Conservation (phyloP, 1,284 basidiomycete genomes). For the Sphaerobolus stellatus region DNA sequence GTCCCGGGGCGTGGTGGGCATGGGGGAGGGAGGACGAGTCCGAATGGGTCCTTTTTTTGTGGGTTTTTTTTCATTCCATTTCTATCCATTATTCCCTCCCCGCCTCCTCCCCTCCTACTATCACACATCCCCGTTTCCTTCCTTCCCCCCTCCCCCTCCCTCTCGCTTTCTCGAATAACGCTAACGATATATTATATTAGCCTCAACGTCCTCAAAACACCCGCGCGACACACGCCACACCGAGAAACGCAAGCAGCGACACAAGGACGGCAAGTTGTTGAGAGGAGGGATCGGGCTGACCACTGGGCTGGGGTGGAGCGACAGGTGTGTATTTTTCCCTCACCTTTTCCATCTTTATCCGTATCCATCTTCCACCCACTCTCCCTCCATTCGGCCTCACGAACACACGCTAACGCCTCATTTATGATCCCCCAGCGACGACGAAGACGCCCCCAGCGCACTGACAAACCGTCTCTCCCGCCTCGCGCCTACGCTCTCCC, state of each 20-base stretch:
- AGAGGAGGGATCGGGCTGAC: constrained; percentile 74
- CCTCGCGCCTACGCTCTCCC: constrained; percentile 43
- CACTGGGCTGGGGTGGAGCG: constrained; percentile 81
- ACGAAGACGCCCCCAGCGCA: constrained; percentile 76
- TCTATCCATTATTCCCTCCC: neutral
- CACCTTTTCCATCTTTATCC: neutral
- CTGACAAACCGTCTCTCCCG: constrained; percentile 64
- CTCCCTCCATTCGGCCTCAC: neutral
- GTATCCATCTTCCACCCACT: neutral
- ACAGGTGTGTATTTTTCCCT: constrained; percentile 51
- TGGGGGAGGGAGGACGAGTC: constrained; percentile 12
- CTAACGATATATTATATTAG: too few species aligned
- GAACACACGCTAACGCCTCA: neutral
- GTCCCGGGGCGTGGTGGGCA: constrained; percentile 16
- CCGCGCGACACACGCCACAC: constrained; percentile 61
- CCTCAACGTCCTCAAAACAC: constrained; percentile 3
- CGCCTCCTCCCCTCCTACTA: neutral
- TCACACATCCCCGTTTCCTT: constrained; percentile 15
- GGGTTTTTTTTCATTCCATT: neutral
- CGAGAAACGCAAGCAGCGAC: constrained; percentile 55
- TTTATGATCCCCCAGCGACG: constrained; percentile 49
- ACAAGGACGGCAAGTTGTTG: constrained; percentile 69
- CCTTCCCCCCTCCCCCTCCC: constrained; percentile 37
- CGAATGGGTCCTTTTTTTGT: constrained; percentile 9
- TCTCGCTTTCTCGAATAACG: neutral